Evolutionary conservation across 768 basidiomycete genomes (phyloP).

Genomic region (Kwoniella newhampshirensis): DNA sequence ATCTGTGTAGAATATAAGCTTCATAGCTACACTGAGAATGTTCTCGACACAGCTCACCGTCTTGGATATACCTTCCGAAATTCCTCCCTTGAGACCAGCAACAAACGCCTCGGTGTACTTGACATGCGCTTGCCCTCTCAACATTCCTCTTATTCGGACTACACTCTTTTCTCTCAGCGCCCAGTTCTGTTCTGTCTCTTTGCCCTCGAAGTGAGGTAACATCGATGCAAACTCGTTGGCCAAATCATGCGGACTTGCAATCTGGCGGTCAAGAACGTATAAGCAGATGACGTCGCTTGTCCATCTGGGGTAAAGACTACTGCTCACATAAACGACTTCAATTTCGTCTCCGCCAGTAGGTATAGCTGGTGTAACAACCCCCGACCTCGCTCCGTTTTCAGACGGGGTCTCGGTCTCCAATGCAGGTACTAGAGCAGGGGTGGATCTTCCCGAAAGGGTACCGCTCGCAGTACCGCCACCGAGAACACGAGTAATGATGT

Average conservation of each 20-base stretch:
- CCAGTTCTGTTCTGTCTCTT: slow-evolving; percentile 97
- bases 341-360: slow-evolving; percentile 29
- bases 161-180: slow-evolving; percentile 73
- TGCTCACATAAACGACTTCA: slow-evolving; percentile 41
- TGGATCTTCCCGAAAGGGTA: slow-evolving; percentile 8
- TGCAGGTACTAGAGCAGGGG: slow-evolving; percentile 5
- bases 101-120: slow-evolving; percentile 75
- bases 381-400: slow-evolving; percentile 5
- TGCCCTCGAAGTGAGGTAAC: slow-evolving; percentile 86
- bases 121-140: slow-evolving; percentile 76
- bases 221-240: slow-evolving; percentile 80
- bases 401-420: background rate
- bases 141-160: slow-evolving; percentile 78
- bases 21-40: background rate
- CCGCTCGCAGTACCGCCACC: slow-evolving; percentile 18
- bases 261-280: slow-evolving; percentile 44
- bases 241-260: slow-evolving; percentile 80
- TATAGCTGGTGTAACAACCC: slow-evolving; percentile 12
- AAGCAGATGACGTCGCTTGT: too few relatives aligned
- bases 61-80: slow-evolving; percentile 79
- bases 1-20: slow-evolving; percentile 60
- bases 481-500: slow-evolving; percentile 59
- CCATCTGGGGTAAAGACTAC: background rate
- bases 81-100: slow-evolving; percentile 69
- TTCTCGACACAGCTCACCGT: slow-evolving; percentile 60